Percentiles rank a stretch among this genome's conserved stretches.
These are phyloP conservation scores for Noccaea bulbosa DNA, from an alignment of 345 rosid species.

Conservation along the genomic window DNA sequence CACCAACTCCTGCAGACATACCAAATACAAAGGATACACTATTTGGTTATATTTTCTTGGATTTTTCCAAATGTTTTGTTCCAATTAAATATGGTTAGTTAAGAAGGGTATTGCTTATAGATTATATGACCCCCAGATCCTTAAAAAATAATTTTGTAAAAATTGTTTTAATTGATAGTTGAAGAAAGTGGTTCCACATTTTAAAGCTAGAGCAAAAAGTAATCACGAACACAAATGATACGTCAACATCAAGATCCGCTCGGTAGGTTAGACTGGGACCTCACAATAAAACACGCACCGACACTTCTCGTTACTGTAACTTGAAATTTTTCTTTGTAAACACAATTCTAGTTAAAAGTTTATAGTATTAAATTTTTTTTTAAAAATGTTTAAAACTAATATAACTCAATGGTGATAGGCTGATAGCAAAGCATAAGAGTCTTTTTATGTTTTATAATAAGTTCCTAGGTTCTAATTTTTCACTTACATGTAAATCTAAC, in stretches of 20 bases:
- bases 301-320: conserved; percentile 47
- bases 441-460: not conserved
- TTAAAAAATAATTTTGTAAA: not conserved
- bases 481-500: not conserved
- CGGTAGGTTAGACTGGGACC: conserved; percentile 40
- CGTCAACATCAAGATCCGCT: conserved; percentile 38
- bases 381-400: not conserved
- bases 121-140: conserved; percentile 15
- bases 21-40: conserved; percentile 19
- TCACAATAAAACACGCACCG: conserved; percentile 61
- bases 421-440: too few relatives aligned
- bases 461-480: conserved; percentile 13
- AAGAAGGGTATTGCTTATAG: not conserved
- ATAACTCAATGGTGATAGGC: too few relatives aligned
- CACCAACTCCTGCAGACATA: conserved; percentile 37
- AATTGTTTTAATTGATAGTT: conserved; percentile 15
- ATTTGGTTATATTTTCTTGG: conserved; percentile 13
- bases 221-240: conserved; percentile 33
- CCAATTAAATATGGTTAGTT: conserved; percentile 12
- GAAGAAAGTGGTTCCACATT: conserved; percentile 40
- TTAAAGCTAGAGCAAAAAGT: conserved; percentile 35
- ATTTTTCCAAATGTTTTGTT: conserved; percentile 11
- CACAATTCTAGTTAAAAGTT: too few relatives aligned
- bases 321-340: conserved; percentile 1
- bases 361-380: too few relatives aligned